These are phyloP conservation scores for Oryza glaberrima DNA, from an alignment of 176 grass and related monocot species.

Conservation along the genomic window DNA sequence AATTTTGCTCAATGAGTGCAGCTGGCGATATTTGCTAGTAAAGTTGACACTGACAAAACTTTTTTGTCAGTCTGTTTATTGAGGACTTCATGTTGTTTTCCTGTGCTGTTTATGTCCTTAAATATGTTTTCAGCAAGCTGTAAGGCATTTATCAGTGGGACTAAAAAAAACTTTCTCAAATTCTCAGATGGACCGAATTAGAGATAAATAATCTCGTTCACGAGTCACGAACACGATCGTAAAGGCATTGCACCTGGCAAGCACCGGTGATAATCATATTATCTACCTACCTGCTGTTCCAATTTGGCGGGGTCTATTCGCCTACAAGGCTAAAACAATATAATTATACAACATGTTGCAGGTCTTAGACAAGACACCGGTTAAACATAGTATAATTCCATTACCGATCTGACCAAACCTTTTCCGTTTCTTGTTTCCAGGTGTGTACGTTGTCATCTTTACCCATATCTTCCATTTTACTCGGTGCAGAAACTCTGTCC, in stretches of 20 bases:
- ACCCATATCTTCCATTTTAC: not conserved
- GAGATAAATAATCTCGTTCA: not conserved
- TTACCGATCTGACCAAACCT: not conserved
- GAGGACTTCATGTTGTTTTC: too few species aligned
- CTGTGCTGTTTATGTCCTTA: not conserved
- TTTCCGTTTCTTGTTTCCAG: conserved; percentile 8
- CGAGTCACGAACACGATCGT: not conserved
- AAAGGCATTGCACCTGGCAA: not conserved
- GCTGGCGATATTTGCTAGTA: too few species aligned
- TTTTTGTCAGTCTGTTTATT: too few species aligned
- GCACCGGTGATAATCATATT: not conserved
- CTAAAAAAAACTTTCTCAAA: not conserved
- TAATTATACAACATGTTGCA: not conserved
- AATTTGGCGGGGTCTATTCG: not conserved
- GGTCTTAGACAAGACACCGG: not conserved
- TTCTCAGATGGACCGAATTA: not conserved
- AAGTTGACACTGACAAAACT: too few species aligned
- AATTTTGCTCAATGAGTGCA: too few species aligned
- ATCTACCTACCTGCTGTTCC: not conserved
- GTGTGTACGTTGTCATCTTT: not conserved
- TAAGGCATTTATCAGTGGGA: not conserved
- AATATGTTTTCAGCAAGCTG: not conserved
- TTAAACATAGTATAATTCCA: conserved; percentile 10
- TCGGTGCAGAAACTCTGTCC: not conserved
- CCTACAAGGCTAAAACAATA: not conserved